These are phyloP conservation scores for Graphiopsis chlorocephala DNA, from an alignment of 2,329 filamentous ascomycete genomes.

Conservation along the genomic window DNA sequence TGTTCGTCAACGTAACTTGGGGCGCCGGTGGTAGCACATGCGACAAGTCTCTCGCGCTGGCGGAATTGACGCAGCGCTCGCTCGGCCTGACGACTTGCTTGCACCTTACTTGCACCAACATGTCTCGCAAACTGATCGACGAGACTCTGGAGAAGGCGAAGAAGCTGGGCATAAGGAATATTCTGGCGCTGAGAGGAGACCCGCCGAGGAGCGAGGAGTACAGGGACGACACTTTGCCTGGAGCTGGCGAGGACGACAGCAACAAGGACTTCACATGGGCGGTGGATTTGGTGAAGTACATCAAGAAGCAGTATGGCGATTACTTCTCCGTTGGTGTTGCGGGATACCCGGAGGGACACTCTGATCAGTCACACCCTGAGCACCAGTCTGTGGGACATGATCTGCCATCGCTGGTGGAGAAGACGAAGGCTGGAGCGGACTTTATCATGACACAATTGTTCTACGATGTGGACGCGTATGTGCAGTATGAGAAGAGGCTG, in stretches of 20 bases:
- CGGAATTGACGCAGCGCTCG: constrained; percentile 91
- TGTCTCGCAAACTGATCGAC: constrained; percentile 83
- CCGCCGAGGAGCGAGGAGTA: constrained; percentile 89
- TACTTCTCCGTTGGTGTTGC: constrained; percentile 97
- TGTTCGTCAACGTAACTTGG: constrained; percentile 98
- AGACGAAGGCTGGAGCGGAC: constrained; percentile 86
- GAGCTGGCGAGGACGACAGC: constrained; percentile 59
- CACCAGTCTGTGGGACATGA: constrained; percentile 65
- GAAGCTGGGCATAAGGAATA: constrained; percentile 85
- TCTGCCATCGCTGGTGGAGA: constrained; percentile 84
- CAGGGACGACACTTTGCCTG: constrained; percentile 57
- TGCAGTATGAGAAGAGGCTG: constrained; percentile 72
- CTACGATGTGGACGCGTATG: constrained; percentile 83
- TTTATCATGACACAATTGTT: constrained; percentile 99
- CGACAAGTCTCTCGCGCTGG: constrained; percentile 85
- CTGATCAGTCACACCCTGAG: constrained; percentile 85
- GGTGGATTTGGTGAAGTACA: constrained; percentile 84
- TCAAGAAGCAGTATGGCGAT: constrained; percentile 78
- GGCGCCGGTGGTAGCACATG: constrained; percentile 92
- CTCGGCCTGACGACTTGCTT: constrained; percentile 90
- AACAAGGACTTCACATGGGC: constrained; percentile 85
- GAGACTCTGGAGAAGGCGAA: constrained; percentile 88
- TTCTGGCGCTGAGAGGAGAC: constrained; percentile 86
- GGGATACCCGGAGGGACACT: constrained; percentile 91
- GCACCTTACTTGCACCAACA: constrained; percentile 96